Evolutionary conservation across 2,329 filamentous ascomycete genomes (phyloP).

Genomic region (Lanzia echinophila): DNA sequence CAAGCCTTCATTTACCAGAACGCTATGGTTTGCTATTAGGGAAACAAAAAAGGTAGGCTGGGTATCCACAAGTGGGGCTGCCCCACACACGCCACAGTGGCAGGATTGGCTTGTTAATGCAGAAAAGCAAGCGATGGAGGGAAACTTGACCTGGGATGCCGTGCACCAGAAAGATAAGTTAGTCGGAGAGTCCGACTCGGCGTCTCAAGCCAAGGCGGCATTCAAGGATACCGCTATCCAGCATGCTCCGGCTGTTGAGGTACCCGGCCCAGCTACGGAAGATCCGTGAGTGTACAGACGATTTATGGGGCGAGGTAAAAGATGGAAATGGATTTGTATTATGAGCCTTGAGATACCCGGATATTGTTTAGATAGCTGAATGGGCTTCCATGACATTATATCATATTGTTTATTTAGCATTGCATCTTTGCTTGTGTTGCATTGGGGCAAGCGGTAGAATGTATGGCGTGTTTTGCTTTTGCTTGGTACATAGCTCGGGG

Average conservation of each 20-base stretch:
- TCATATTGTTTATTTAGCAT: background rate
- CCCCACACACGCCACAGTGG: slow-evolving; percentile 46
- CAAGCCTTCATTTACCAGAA: slow-evolving; percentile 45
- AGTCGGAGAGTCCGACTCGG: slow-evolving; percentile 29
- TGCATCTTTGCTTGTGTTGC: background rate
- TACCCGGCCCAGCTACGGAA: slow-evolving; percentile 14
- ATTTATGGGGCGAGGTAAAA: background rate
- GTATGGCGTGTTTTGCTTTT: too few species aligned
- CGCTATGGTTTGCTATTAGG: slow-evolving; percentile 52
- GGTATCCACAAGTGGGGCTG: slow-evolving; percentile 45
- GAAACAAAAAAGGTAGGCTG: slow-evolving; percentile 47
- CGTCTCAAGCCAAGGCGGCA: slow-evolving; percentile 7
- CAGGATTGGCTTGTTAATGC: slow-evolving; percentile 47
- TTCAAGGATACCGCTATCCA: slow-evolving; percentile 20
- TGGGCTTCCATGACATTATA: background rate
- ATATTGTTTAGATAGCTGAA: background rate
- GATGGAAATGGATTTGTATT: background rate
- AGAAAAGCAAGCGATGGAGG: slow-evolving; percentile 32
- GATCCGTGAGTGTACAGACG: background rate
- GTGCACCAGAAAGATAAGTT: slow-evolving; percentile 44
- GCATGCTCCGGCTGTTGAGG: slow-evolving; percentile 22
- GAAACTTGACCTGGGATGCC: slow-evolving; percentile 38
- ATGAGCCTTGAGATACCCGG: slow-evolving; percentile 1
- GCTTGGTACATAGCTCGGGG: too few species aligned
- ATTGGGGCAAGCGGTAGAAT: too few species aligned